Conservation (phyloP, 1,139 yeast species). For the Cylindricascospora bacillispora region DNA sequence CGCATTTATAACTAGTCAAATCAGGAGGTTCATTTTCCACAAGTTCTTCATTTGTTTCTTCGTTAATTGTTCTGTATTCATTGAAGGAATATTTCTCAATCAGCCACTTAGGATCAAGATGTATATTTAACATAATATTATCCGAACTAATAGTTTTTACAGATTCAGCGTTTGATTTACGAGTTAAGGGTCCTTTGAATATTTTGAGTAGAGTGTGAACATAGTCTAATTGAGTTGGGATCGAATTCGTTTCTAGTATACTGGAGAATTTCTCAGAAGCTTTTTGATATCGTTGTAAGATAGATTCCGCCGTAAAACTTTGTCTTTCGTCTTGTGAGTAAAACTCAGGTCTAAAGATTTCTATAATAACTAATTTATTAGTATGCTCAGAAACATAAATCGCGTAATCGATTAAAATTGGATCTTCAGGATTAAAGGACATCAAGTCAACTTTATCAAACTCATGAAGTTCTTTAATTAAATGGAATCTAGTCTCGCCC, state of each 20-base stretch:
- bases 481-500: slow-evolving; percentile 24
- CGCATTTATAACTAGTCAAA: slow-evolving; percentile 28
- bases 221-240: slow-evolving; percentile 42
- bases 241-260: slow-evolving; percentile 14
- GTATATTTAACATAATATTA: slow-evolving; percentile 39
- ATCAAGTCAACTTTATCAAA: slow-evolving; percentile 29
- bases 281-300: slow-evolving; percentile 28
- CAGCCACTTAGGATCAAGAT: slow-evolving; percentile 43
- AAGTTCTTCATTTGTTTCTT: slow-evolving; percentile 17
- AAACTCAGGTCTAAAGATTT: slow-evolving; percentile 32
- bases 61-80: slow-evolving; percentile 26
- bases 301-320: slow-evolving; percentile 29
- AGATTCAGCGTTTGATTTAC: slow-evolving; percentile 31
- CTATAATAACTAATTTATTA: slow-evolving; percentile 32
- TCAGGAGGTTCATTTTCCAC: slow-evolving; percentile 49
- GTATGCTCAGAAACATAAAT: slow-evolving; percentile 33
- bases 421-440: slow-evolving; percentile 11
- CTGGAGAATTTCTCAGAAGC: slow-evolving; percentile 23
- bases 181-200: slow-evolving; percentile 45
- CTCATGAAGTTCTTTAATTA: slow-evolving; percentile 25
- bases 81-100: slow-evolving; percentile 31
- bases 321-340: slow-evolving; percentile 25
- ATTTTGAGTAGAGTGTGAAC: slow-evolving; percentile 45
- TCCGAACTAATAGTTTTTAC: slow-evolving; percentile 40
- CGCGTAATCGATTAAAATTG: slow-evolving; percentile 29